Percentiles rank a stretch among this genome's conserved stretches.
Evolutionary conservation across 768 basidiomycete genomes (phyloP).

Genomic region (Auricularia sp.): DNA sequence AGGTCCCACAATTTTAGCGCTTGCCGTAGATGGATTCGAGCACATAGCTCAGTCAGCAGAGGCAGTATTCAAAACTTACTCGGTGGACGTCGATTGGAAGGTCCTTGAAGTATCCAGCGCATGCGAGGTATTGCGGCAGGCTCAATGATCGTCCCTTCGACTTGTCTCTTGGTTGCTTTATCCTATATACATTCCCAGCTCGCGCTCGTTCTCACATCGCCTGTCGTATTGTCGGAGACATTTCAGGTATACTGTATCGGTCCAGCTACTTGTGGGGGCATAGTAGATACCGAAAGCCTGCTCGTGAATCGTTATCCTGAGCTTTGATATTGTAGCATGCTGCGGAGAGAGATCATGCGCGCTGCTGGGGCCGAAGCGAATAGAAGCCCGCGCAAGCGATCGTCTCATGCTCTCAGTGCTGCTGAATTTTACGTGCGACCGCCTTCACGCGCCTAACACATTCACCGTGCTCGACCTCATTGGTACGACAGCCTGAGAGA

Average conservation of each 20-base stretch:
- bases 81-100: conserved; percentile 85
- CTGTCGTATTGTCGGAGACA: too few species aligned
- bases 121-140: neutral
- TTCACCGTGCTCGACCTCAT: too few species aligned
- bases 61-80: conserved; percentile 56
- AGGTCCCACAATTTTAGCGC: conserved; percentile 92
- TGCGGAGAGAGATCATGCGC: neutral
- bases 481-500: too few species aligned
- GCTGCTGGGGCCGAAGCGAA: neutral
- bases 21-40: conserved; percentile 80
- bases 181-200: neutral
- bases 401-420: too few species aligned
- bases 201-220: too few species aligned
- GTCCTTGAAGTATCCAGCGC: conserved; percentile 47
- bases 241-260: too few species aligned
- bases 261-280: neutral
- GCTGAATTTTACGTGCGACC: too few species aligned
- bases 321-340: neutral
- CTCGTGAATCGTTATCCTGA: neutral
- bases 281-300: neutral
- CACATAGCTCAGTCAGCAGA: conserved; percentile 76
- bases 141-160: neutral
- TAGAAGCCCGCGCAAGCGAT: neutral
- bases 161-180: neutral
- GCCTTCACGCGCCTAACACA: too few species aligned